Evolutionary conservation across 1,139 yeast species (phyloP), one percentile per base, ranked within the genome.

Genomic region (Eremothecium cymbalariae): DNA sequence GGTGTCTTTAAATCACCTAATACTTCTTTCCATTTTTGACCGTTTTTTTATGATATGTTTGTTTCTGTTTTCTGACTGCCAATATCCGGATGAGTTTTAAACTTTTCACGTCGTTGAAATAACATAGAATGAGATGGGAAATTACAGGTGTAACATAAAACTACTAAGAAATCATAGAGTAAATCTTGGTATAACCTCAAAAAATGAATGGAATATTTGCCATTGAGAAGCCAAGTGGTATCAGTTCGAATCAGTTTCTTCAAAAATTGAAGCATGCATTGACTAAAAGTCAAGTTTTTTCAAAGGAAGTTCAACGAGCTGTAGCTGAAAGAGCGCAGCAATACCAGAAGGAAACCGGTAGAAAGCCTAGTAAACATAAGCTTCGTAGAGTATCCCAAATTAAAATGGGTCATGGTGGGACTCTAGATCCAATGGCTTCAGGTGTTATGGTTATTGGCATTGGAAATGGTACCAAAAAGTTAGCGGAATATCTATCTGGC

Each of bases 371-470:
- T 12, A 58, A 57, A 37, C 68, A 74, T 39, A 68, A 68, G 36
- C 63, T 70, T 21, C 61, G 70, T 31, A 63, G 66, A 34, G 60
- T 72, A n/a, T 56, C 63, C 12, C 77, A 76, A 49, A 74, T 88
- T 19, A 90, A 93, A 53, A 80, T 90, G 64, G 99, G 99, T 1
- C 99, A 93, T 59, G 99, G 98, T 6, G 99, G 99, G 5, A 90
- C 99, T 0, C 65, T 93, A 29, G 99, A 93, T 53, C 97, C 97
- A 0, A 60, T 85, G 38, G 99, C 99, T 0, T 77, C 86, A 19
- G 99, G 99, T 6, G 90, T 90, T 2, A 59, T 90, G 39, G 93
- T 93, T 2, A 70, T 93, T 40, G 99, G 98, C 3, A 73, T 93
- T 17, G 96, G 96, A 7, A 47, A 65, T 2, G 98, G 98, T 2